Conservation (phyloP, 352 stramenopile species). For the Plasmopara viticola region DNA sequence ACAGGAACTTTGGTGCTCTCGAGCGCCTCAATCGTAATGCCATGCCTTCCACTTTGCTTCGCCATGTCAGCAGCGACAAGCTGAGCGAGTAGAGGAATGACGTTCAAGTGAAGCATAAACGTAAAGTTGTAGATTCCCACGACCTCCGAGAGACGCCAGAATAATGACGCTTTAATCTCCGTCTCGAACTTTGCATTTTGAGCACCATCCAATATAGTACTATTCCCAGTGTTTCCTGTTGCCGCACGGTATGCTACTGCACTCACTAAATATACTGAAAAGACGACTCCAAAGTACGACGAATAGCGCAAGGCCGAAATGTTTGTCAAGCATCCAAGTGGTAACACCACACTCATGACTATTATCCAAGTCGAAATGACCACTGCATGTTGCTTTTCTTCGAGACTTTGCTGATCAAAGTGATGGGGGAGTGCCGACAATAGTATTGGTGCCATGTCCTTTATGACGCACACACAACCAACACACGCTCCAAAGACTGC, state of each 20-base stretch:
- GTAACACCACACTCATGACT: constrained; percentile 56
- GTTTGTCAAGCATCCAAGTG: constrained; percentile 59
- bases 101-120: constrained; percentile 78
- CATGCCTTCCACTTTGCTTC: constrained; percentile 6
- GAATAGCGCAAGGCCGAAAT: constrained; percentile 70
- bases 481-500: constrained; percentile 75
- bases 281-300: constrained; percentile 65
- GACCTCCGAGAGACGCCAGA: constrained; percentile 49
- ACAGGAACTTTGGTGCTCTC: constrained; percentile 10
- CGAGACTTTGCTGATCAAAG: constrained; percentile 19
- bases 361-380: constrained; percentile 42
- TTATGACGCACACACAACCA: constrained; percentile 60
- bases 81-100: constrained; percentile 63
- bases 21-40: constrained; percentile 9
- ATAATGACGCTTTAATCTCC: constrained; percentile 14
- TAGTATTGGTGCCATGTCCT: constrained; percentile 65
- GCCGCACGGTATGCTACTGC: constrained; percentile 52
- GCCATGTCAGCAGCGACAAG: constrained; percentile 29
- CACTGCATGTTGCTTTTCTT: constrained; percentile 34
- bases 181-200: background rate
- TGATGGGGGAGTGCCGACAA: constrained; percentile 19
- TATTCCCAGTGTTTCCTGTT: constrained; percentile 9
- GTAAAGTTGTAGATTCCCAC: constrained; percentile 83
- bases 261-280: constrained; percentile 62
- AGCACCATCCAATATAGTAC: background rate